Evolutionary conservation across 2,329 filamentous ascomycete genomes (phyloP), one percentile per base, ranked within the genome.

Genomic region (Hypoxylon sp.): DNA sequence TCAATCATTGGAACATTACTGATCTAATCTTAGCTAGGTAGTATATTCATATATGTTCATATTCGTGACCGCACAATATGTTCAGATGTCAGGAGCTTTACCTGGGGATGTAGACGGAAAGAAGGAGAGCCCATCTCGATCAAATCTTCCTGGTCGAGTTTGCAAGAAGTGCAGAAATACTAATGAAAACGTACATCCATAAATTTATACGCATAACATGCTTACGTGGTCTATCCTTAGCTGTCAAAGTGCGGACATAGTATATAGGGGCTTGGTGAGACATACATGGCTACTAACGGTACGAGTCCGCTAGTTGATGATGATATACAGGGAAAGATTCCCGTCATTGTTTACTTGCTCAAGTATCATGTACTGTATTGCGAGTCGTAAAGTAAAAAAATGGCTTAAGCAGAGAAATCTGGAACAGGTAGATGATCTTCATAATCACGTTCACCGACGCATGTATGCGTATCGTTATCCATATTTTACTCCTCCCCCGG

Each of bases 401-500:
- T 25, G 60, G 49, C 50, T 28, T 51, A n/a, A 48, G 13, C 21
- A 64, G 21, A 59, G 30, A 23, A 17, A 43, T 43, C 55, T 34
- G 28, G 50, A 60, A 48, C 60, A 41, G 23, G 9, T 45, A 51
- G n/a, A 36, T 46, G 55, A 63, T 67, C 60, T 19, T 21, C 60
- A 36, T 28, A 30, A 30, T n/a, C 17, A 56, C 30, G 50, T 46
- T 25, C 55, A 50, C 50, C 48, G 30, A 43, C 28, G 14, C 46
- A 23, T 38, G 43, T 61, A 14, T 56, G 19, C 30, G 43, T 61
- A 14, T 56, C 55, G 51, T 25, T 63, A 63, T 63, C 51, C 63
- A 67, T 46, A 64, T 49, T 56, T 32, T 56, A 41, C 67, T 67
- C 67, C 67, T 69, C 67, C 63, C 67, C 67, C 67, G 60, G 67